Conservation (phyloP, 805 yeast genomes). For the Monosporozyma aerobia region DNA sequence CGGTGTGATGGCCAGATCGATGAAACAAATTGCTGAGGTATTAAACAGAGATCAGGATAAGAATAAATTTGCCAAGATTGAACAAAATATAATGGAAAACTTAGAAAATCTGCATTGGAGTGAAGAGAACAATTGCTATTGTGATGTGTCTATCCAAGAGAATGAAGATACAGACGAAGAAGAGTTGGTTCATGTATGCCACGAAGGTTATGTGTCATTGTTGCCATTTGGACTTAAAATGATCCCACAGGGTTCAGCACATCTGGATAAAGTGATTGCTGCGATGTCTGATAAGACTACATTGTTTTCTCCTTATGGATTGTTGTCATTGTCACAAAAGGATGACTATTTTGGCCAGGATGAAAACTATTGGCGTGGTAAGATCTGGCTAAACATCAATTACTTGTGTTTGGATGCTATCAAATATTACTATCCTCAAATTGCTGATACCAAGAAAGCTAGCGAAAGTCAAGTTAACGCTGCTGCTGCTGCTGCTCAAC, state of each 20-base stretch:
- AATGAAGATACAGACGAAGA: slow-evolving; percentile 44
- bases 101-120: slow-evolving; percentile 78
- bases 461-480: slow-evolving; percentile 6
- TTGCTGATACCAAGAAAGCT: slow-evolving; percentile 12
- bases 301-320: slow-evolving; percentile 70
- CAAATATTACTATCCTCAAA: slow-evolving; percentile 39
- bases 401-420: slow-evolving; percentile 70
- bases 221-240: slow-evolving; percentile 76
- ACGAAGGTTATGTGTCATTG: slow-evolving; percentile 77
- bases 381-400: slow-evolving; percentile 88
- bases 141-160: slow-evolving; percentile 75
- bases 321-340: slow-evolving; percentile 66
- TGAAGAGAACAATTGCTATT: slow-evolving; percentile 52
- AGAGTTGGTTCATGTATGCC: slow-evolving; percentile 49
- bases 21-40: slow-evolving; percentile 60
- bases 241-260: slow-evolving; percentile 39
- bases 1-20: slow-evolving; percentile 81
- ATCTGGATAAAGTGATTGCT: slow-evolving; percentile 45
- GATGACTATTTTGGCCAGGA: slow-evolving; percentile 61
- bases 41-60: slow-evolving; percentile 54
- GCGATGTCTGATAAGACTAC: slow-evolving; percentile 59
- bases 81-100: slow-evolving; percentile 49
- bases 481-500: slow-evolving; percentile 30
- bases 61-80: slow-evolving; percentile 42
- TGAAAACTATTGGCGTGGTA: slow-evolving; percentile 95